Evolutionary conservation across 352 stramenopile species (phyloP), one percentile per base, ranked within the genome.

Genomic region (Phytophthora pistaciae): DNA sequence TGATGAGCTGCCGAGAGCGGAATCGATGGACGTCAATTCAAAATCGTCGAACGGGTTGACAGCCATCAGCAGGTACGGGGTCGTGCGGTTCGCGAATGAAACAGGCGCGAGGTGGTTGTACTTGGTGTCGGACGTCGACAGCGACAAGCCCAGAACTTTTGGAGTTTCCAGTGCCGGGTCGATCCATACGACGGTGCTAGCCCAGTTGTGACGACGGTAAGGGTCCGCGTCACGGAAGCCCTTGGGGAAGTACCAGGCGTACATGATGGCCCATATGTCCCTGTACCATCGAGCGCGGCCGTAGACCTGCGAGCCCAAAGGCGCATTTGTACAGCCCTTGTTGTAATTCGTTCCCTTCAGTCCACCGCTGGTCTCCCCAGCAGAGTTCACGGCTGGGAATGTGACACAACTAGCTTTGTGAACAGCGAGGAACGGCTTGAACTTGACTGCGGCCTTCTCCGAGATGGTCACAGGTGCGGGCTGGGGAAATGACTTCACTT

Each of bases 171-270:
- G 18, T 8, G 44, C 44, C n/a, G 18, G 18, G 44, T 52, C 44
- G n/a, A 52, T 52, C 44, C 44, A 52, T 3, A 23, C 44, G n/a
- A 52, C 18, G 9, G 44, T 16, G 7, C n/a, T 23, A 2, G 18
- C 18, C 44, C 44, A 52, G 44, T 52, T 52, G 44, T 52, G 44
- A 5, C 44, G 44, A 10, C 44, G n/a, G n/a, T 11, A 52, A 25
- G 44, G 18, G 10, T 14, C 16, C 6, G 13, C 18, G 18, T 52
- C 44, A 1, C 44, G 21, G n/a, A 52, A 52, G 3, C 14, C 44
- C 44, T 52, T 52, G 44, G 44, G 44, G 44, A 52, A 27, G 44
- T 52, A 23, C 14, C 44, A 52, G 18, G 44, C 44, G 18, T 52
- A 52, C 18, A 52, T 27, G n/a, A 52, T 27, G 16, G 18, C 44